These are phyloP conservation scores for Calonectria multiphialidica DNA, from an alignment of 2,329 filamentous ascomycete genomes.

Conservation along the genomic window DNA sequence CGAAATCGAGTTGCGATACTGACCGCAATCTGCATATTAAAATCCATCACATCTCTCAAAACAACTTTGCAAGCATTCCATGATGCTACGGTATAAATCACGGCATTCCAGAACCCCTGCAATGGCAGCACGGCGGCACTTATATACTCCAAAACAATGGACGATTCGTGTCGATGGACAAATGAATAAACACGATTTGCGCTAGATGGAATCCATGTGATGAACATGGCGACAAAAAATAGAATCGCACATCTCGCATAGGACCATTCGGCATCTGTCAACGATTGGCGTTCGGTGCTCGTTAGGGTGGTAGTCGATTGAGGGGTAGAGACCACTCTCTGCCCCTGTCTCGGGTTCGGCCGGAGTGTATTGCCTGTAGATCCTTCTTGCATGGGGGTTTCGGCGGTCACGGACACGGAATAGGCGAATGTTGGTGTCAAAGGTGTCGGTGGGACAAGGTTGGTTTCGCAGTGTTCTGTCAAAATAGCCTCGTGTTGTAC, in stretches of 20 bases:
- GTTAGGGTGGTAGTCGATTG: background rate
- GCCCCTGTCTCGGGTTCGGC: background rate
- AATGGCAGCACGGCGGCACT: constrained; percentile 79
- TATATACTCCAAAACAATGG: constrained; percentile 71
- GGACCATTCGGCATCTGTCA: constrained; percentile 69
- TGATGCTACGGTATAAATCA: constrained; percentile 77
- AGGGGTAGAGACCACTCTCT: background rate
- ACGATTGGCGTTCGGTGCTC: background rate
- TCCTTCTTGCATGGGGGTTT: background rate
- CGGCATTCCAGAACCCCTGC: constrained; percentile 83
- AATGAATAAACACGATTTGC: constrained; percentile 78
- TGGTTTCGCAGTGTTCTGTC: background rate
- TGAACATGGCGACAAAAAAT: constrained; percentile 73
- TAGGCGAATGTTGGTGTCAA: background rate
- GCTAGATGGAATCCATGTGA: constrained; percentile 79
- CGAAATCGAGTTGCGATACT: background rate
- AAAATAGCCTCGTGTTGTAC: background rate
- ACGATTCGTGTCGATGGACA: constrained; percentile 60
- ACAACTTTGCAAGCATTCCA: constrained; percentile 48
- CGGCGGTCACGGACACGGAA: background rate
- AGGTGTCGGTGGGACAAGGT: background rate
- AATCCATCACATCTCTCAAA: background rate
- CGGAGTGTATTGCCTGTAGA: background rate
- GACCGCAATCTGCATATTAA: background rate
- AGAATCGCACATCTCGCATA: constrained; percentile 75